A percentile compares a stretch with the other conserved stretches of the same genome.
Evolutionary conservation across 495 filamentous ascomycete genomes (phyloP).

Genomic region (Penicillium chermesinum): DNA sequence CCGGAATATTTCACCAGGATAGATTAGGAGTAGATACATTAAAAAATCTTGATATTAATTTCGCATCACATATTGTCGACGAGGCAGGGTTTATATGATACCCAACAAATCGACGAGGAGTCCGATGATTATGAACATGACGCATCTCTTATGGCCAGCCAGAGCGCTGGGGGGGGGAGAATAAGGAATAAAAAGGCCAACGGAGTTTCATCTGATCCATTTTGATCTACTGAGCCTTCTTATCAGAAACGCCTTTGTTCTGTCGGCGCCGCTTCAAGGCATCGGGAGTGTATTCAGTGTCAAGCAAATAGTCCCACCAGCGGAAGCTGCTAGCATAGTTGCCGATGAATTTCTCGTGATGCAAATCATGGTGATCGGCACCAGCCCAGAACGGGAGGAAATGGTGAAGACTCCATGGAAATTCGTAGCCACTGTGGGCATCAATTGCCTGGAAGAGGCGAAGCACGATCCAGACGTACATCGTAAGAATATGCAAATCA

Average conservation of each 20-base stretch:
- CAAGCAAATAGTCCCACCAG: constrained; percentile 95
- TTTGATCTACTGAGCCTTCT: constrained; percentile 43
- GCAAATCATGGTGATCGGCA: constrained; percentile 90
- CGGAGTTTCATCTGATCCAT: too few species aligned
- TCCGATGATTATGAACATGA: neutral
- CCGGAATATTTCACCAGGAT: neutral
- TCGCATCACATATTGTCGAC: neutral
- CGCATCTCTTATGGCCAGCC: too few species aligned
- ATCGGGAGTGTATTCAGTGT: constrained; percentile 89
- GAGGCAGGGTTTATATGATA: neutral
- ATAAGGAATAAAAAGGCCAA: too few species aligned
- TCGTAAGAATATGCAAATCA: constrained; percentile 89
- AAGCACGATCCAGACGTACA: constrained; percentile 94
- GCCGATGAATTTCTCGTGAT: constrained; percentile 96
- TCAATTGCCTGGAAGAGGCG: constrained; percentile 98
- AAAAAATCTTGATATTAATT: neutral
- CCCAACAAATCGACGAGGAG: neutral
- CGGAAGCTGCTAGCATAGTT: constrained; percentile 98
- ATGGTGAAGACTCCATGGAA: constrained; percentile 93
- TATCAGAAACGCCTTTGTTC: constrained; percentile 60
- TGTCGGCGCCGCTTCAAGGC: constrained; percentile 80
- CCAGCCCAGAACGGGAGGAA: constrained; percentile 98
- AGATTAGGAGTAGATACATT: neutral
- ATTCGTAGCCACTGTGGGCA: constrained; percentile 94
- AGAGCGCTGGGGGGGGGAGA: too few species aligned